These are phyloP conservation scores for Tulasnella sp. DNA, from an alignment of 768 basidiomycete genomes.

Conservation along the genomic window DNA sequence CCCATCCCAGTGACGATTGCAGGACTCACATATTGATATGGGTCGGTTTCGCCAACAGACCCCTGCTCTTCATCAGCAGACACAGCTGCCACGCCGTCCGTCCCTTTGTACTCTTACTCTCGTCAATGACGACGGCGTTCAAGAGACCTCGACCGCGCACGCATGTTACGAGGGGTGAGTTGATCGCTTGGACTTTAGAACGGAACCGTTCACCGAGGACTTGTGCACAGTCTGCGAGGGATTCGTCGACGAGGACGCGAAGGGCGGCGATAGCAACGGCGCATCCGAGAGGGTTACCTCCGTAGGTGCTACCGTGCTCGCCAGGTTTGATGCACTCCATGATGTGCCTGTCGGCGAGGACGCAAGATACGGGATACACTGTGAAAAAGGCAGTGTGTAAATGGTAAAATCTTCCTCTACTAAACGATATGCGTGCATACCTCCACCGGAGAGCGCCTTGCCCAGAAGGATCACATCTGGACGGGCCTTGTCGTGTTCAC, in stretches of 20 bases:
- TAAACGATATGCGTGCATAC: conserved; percentile 36
- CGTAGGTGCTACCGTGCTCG: conserved; percentile 93
- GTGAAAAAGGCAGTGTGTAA: neutral
- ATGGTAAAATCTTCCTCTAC: neutral
- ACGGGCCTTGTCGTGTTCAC: conserved; percentile 74
- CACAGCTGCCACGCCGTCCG: conserved; percentile 95
- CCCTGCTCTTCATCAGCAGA: conserved; percentile 79
- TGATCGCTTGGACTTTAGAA: conserved; percentile 42
- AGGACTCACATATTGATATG: conserved; percentile 88
- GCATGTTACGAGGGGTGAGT: conserved; percentile 58
- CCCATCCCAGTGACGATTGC: too few relatives aligned
- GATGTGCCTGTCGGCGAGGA: conserved; percentile 80
- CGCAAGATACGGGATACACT: conserved; percentile 96
- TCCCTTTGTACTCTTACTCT: conserved; percentile 61
- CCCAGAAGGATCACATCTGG: conserved; percentile 91
- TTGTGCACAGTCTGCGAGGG: conserved; percentile 70
- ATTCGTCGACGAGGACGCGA: conserved; percentile 81
- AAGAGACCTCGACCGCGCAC: conserved; percentile 83
- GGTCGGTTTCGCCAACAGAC: conserved; percentile 91
- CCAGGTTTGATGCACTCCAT: conserved; percentile 93
- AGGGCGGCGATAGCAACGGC: conserved; percentile 93
- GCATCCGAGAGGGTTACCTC: conserved; percentile 91
- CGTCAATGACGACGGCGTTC: conserved; percentile 91
- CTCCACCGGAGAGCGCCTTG: conserved; percentile 92
- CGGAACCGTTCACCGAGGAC: conserved; percentile 77